Evolutionary conservation across 106 monocot species (phyloP), one percentile per base, ranked within the genome.

Genomic region (Platanthera zijinensis): DNA sequence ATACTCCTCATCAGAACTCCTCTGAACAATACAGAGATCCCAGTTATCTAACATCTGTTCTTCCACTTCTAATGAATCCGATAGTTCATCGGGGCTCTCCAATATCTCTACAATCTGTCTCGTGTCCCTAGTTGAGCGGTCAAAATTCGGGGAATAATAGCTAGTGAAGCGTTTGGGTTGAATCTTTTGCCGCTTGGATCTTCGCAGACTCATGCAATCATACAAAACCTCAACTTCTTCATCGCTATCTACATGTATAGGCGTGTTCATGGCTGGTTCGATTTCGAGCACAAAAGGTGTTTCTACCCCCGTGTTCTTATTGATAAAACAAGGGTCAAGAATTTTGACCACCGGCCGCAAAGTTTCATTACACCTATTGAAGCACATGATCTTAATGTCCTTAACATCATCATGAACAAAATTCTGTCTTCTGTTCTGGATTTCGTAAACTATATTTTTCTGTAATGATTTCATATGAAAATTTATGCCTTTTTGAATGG

Each of bases 101-200:
- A 68, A 21, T 75, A 19, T 66, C 30, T 47, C 52, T 47, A 50
- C 22, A 75, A 75, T 73, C 39, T 74, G 45, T 4, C 8, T 50
- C 10, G 11, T 7, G 18, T 75, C 75, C 68, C 64, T 80, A 32
- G 19, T 19, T 50, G 63, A 18, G 9, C 87, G 50, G 52, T 71
- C 54, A 52, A 85, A 88, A 50, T 78, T 81, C 15, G 83, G 85
- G 49, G 80, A 72, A 45, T 52, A 62, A 46, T 83, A 83, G 59
- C 85, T 85, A 12, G 72, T 78, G 83, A 89, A 87, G 50, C 83
- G 87, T 47, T 87, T 82, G 22, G 89, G 92, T 25, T 46, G 51
- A 14, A 69, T 50, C 52, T 84, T 92, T 14, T 47, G 77, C 62
- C 89, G 89, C 52, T 89, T 92, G 45, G 92, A 92, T 51, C 76